phyloP scores from a whole-genome alignment of 1,284 basidiomycete species.

The Malassezia psittaci region DNA sequence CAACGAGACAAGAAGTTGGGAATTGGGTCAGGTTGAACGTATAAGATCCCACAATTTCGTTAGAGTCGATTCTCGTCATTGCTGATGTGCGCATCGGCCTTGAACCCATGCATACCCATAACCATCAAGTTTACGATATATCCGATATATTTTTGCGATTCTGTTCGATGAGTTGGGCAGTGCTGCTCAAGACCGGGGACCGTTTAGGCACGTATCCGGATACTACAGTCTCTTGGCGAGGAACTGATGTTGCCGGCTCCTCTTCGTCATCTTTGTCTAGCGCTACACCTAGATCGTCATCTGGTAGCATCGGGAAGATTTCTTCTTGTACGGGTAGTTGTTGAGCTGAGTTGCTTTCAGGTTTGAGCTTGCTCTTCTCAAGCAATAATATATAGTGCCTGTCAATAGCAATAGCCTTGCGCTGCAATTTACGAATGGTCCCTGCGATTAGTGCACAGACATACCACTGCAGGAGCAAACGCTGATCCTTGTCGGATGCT shows the following conservation, averaged over 20 bases:
- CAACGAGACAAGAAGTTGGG: conserved; percentile 17
- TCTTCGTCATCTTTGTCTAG: background rate
- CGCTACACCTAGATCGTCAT: conserved; percentile 4
- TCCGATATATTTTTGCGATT: background rate
- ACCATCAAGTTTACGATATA: conserved; percentile 5
- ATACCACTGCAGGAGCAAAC: conserved; percentile 10
- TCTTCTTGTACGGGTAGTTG: background rate
- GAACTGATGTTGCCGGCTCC: no score
- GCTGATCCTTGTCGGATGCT: conserved; percentile 3
- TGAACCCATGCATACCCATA: no score
- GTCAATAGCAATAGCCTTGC: conserved; percentile 13
- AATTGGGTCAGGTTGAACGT: background rate
- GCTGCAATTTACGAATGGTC: conserved; percentile 14
- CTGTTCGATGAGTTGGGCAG: background rate
- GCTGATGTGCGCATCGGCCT: no score
- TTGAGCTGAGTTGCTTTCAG: background rate
- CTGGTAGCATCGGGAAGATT: background rate
- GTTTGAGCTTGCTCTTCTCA: background rate
- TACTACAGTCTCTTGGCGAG: no score
- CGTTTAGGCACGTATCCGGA: no score
- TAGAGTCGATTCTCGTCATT: no score
- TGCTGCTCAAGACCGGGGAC: background rate
- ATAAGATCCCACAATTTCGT: background rate
- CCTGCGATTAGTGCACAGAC: background rate
- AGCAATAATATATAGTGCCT: conserved; percentile 8